Base-by-base conservation (phyloP, 1,284 basidiomycete species). In the Leccinum pallidistipes region DNA sequence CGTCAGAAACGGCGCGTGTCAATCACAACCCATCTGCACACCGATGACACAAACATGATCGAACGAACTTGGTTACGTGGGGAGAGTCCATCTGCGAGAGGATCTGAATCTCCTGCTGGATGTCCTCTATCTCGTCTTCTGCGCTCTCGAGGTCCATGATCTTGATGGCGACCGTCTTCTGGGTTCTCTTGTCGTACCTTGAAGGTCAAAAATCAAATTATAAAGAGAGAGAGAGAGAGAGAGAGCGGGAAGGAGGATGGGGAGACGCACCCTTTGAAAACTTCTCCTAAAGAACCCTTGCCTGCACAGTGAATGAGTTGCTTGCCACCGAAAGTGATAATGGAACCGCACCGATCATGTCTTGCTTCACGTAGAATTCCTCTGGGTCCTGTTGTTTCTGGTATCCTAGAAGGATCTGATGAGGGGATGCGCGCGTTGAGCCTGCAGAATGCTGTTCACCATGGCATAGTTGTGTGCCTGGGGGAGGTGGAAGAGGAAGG, bases 41-140 rank as follows among this genome's bases (percentile, higher is more conserved):
- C 64, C 60, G 29, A 63, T 52, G 54, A 63, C 57, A 61, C 60
- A 61, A 65, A 62, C 68, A 64, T 63, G 64, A 73, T 58, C 57
- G 64, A 58, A 79, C 86, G 72, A 71, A 94, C 92, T 95, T 95
- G 65, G 97, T 99, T 62, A 99, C 96, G 79, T 92, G 91, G 43
- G 92, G 88, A 54, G 95, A 97, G 77, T 98, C 97, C 66, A 99
- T 79, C 75, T 98, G 97, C n/a, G 94, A 95, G 21, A 99, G 86
- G 66, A 98, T 98, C 76, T 97, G 93, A 64, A 99, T 99, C 77
- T 99, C 97, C 76, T 97, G 95, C 71, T 99, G 97, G 62, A 99
- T 98, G 78, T 99, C 97, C 76, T 98, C 96, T 75, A 99, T 98
- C 81, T 99, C 97, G 73, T 99, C 97, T 76, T 98, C 97, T 57